Conservation (phyloP, 305 asterid genomes). For the Fraxinus nigra region DNA sequence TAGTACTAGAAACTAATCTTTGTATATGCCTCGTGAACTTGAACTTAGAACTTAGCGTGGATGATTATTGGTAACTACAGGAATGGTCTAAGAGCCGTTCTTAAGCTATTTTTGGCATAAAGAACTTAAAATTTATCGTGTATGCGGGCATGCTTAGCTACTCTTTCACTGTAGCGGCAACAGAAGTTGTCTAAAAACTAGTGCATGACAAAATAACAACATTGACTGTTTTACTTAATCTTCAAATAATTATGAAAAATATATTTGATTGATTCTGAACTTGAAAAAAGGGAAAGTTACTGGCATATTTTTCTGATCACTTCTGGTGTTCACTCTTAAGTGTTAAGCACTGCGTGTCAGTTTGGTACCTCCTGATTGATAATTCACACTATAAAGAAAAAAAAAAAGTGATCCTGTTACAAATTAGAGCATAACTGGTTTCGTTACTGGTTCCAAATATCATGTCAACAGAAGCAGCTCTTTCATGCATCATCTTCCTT, state of each 20-base stretch:
- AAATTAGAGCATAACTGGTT: not conserved
- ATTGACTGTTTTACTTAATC: not conserved
- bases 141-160: not conserved
- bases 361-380: not conserved
- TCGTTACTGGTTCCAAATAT: not conserved
- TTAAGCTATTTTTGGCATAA: not conserved
- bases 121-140: not conserved
- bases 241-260: not conserved
- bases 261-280: not conserved
- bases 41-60: not conserved
- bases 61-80: not conserved
- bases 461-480: not conserved
- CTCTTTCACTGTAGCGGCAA: not conserved
- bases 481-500: not conserved
- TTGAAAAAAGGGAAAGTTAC: not conserved
- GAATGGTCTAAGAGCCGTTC: not conserved
- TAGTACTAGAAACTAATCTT: not conserved
- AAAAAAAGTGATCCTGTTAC: not conserved
- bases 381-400: not conserved
- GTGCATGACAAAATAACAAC: not conserved
- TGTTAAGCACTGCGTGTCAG: not conserved
- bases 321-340: not conserved
- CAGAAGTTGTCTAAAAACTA: not conserved
- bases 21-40: not conserved
- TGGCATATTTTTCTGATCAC: not conserved